Base-by-base conservation (phyloP, 2,329 filamentous ascomycete genomes). In the Ceratocystis albifundus region DNA sequence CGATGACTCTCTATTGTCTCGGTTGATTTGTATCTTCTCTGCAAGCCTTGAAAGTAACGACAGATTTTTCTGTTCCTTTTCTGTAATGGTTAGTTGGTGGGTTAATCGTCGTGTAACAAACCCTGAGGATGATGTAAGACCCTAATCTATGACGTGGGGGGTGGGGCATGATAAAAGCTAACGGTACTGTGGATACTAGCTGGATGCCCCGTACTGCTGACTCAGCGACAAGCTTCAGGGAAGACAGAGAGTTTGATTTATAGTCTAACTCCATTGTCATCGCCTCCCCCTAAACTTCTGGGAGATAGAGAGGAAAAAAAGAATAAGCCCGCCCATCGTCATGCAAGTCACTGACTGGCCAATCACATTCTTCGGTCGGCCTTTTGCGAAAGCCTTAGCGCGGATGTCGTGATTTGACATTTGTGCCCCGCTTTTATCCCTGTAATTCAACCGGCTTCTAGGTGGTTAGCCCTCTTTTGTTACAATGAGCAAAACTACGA, bases 371-470 rank as follows among this genome's bases (percentile, higher is more conserved):
- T 3, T 22, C 62, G 22, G 22, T 22, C 17, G 32, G 41, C 30
- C 12, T 70, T 73, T 78, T 76, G 76, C 77, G 77, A 79, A 77
- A 77, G 78, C 74, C 69, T 75, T 80, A 79, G 78, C 77, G 77
- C 76, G 74, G 78, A 80, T 80, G 78, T 79, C 78, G 78, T 80
- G 78, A 79, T 80, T 67, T 61, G 32, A 45, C 59, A n/a, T 12
- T 36, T n/a, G 15, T 3, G 48, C 4, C 1, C 64, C 64, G 45
- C 64, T 48, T 57, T 64, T 64, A 30, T 45, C 46, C 30, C 36
- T 65, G 15, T 22, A 30, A 45, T 55, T 32, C 30, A 59, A 44
- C 41, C 15, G n/a, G 55, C 32, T 50, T 17, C 20, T 4, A 46
- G 22, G 28, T 3, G 50, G 7, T 15, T n/a, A 4, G 50, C 20